Conservation (phyloP, 495 filamentous ascomycete species). For the Penicillium crystallinum region DNA sequence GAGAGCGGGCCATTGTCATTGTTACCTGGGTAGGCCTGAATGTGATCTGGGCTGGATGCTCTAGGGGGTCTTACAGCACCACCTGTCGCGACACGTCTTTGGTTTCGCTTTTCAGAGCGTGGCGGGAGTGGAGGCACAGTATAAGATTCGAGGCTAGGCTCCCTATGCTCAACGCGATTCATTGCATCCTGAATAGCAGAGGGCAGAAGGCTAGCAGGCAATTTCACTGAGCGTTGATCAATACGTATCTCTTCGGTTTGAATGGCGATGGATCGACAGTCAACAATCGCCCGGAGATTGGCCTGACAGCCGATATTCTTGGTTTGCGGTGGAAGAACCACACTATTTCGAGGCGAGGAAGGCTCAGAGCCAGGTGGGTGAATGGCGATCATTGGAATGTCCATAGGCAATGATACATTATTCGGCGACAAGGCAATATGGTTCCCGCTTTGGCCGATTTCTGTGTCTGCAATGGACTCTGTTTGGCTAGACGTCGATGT, state of each 20-base stretch:
- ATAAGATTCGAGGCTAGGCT: constrained; percentile 28
- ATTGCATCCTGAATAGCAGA: constrained; percentile 51
- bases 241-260: constrained; percentile 88
- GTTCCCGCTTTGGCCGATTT: constrained; percentile 12
- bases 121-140: constrained; percentile 33
- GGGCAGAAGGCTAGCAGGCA: constrained; percentile 73
- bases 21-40: constrained; percentile 72
- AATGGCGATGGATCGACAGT: constrained; percentile 50
- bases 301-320: constrained; percentile 57
- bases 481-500: constrained; percentile 70
- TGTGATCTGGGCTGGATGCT: constrained; percentile 35
- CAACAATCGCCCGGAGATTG: constrained; percentile 29
- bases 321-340: constrained; percentile 59
- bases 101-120: constrained; percentile 24
- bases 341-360: constrained; percentile 53
- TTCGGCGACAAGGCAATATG: constrained; percentile 13
- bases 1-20: constrained; percentile 77
- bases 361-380: constrained; percentile 62
- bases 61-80: constrained; percentile 16
- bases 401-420: constrained; percentile 24
- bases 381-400: constrained; percentile 60
- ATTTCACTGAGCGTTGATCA: constrained; percentile 64
- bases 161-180: constrained; percentile 16
- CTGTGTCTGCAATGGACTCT: constrained; percentile 20
- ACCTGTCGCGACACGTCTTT: constrained; percentile 6